Evolutionary conservation across 2,329 filamentous ascomycete species (phyloP).

Genomic region (Alternaria solani): DNA sequence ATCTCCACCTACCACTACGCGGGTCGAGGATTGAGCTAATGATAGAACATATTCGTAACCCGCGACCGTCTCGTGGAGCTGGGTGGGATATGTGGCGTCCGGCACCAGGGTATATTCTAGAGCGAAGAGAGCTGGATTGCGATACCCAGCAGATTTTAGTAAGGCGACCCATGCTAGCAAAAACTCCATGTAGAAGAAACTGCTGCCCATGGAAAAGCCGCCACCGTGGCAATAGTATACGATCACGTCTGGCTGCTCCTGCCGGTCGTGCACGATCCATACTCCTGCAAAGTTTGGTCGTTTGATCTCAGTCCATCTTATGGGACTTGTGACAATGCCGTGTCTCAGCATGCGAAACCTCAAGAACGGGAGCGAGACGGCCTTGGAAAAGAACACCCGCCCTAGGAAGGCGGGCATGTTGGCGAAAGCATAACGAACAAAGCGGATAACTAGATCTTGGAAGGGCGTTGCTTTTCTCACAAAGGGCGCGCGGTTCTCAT

Average conservation of each 20-base stretch:
- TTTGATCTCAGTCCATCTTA: conserved; percentile 69
- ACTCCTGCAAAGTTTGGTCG: conserved; percentile 68
- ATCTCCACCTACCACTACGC: conserved; percentile 77
- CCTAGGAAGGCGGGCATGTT: conserved; percentile 73
- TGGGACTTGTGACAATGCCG: conserved; percentile 68
- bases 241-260: conserved; percentile 73
- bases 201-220: conserved; percentile 83
- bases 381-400: conserved; percentile 79
- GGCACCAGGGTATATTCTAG: conserved; percentile 84
- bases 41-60: conserved; percentile 76
- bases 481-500: conserved; percentile 65
- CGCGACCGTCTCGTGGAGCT: conserved; percentile 72
- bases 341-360: conserved; percentile 78
- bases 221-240: conserved; percentile 85
- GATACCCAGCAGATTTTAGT: conserved; percentile 70
- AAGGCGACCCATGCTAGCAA: conserved; percentile 75
- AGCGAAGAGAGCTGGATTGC: conserved; percentile 79
- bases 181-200: conserved; percentile 84
- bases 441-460: conserved; percentile 79
- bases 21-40: conserved; percentile 64
- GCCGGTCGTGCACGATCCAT: conserved; percentile 71
- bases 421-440: conserved; percentile 79
- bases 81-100: conserved; percentile 74
- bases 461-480: conserved; percentile 75
- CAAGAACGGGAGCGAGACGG: conserved; percentile 76